Evolutionary conservation across 805 yeast species (phyloP).

Genomic region (Yarrowia sp.): DNA sequence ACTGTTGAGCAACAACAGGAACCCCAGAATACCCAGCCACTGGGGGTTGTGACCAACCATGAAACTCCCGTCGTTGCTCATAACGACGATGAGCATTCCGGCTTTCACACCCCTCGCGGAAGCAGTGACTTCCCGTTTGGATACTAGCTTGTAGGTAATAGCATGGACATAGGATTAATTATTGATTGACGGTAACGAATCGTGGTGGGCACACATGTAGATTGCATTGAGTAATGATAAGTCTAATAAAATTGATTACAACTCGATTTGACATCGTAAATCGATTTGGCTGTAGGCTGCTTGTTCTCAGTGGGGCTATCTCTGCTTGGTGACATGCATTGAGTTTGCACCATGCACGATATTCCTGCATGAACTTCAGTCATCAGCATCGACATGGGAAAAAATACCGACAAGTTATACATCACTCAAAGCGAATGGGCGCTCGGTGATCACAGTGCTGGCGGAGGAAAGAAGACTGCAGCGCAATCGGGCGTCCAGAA

Average conservation of each 20-base stretch:
- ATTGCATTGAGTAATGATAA: too few relatives aligned
- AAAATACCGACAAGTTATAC: slow-evolving; percentile 39
- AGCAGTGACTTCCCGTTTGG: slow-evolving; percentile 23
- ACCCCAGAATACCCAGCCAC: not conserved
- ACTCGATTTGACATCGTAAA: too few relatives aligned
- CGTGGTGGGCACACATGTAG: too few relatives aligned
- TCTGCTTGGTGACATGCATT: too few relatives aligned
- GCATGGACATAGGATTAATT: slow-evolving; percentile 16
- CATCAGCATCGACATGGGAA: slow-evolving; percentile 34
- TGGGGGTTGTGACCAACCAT: slow-evolving; percentile 8
- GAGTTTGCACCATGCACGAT: not conserved
- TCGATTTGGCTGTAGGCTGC: too few relatives aligned
- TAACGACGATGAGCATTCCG: slow-evolving; percentile 21
- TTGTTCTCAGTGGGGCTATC: too few relatives aligned
- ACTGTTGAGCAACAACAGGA: not conserved
- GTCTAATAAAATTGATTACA: too few relatives aligned
- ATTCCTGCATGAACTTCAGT: not conserved
- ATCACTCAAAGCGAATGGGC: slow-evolving; percentile 40
- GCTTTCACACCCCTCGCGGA: slow-evolving; percentile 23
- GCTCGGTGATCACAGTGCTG: slow-evolving; percentile 34
- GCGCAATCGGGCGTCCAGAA: not conserved
- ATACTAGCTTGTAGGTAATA: slow-evolving; percentile 20
- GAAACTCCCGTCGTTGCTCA: slow-evolving; percentile 4
- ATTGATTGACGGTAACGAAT: not conserved
- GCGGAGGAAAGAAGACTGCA: slow-evolving; percentile 32